Percentiles rank a stretch among this genome's conserved stretches.
These are phyloP conservation scores for Posidonia australis DNA, from an alignment of 106 monocot species.

Conservation along the genomic window DNA sequence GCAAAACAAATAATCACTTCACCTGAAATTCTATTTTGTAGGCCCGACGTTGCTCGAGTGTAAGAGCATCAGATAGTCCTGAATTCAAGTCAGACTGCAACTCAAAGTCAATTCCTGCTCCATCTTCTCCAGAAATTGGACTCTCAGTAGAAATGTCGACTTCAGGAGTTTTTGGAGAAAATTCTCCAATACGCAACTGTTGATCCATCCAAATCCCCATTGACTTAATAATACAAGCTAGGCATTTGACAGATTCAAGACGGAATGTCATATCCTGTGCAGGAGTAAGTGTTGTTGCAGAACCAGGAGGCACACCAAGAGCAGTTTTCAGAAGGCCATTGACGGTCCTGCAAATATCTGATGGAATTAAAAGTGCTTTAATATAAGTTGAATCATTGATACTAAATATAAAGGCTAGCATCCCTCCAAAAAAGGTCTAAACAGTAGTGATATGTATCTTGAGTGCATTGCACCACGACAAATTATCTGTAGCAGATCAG, in stretches of 20 bases:
- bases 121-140: constrained; percentile 61
- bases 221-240: constrained; percentile 63
- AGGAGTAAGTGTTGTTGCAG: constrained; percentile 62
- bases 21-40: constrained; percentile 93
- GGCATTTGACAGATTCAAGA: constrained; percentile 82
- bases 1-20: constrained; percentile 3
- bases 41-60: constrained; percentile 77
- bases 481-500: background rate
- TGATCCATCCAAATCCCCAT: constrained; percentile 96
- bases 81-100: constrained; percentile 55
- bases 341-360: constrained; percentile 91
- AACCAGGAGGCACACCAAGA: constrained; percentile 79
- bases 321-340: constrained; percentile 92
- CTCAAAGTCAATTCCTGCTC: constrained; percentile 49
- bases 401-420: background rate
- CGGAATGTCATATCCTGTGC: constrained; percentile 75
- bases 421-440: no score
- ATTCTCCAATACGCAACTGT: constrained; percentile 58
- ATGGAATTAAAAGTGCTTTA: constrained; percentile 70
- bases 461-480: no score
- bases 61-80: constrained; percentile 57
- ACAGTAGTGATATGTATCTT: no score
- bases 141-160: constrained; percentile 49
- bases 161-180: constrained; percentile 42
- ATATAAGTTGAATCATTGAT: constrained; percentile 19